Evolutionary conservation across 352 stramenopile genomes (phyloP).

Genomic region (Phytophthora vignae): DNA sequence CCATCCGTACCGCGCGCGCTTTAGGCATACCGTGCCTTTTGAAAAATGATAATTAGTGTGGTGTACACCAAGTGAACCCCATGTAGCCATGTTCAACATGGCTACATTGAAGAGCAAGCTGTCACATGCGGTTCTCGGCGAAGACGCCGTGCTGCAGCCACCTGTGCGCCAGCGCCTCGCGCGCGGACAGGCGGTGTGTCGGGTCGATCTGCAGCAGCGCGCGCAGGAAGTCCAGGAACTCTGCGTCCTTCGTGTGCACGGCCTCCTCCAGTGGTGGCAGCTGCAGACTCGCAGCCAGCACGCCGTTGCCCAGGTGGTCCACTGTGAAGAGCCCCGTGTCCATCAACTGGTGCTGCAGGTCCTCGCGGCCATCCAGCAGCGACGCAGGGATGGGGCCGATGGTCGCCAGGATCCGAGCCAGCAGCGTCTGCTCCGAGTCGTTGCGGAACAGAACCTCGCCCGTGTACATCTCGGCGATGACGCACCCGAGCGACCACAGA

Average conservation of each 20-base stretch:
- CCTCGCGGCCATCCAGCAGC: constrained; percentile 58
- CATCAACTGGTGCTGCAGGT: constrained; percentile 63
- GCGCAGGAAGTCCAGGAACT: constrained; percentile 78
- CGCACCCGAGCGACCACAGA: constrained; percentile 90
- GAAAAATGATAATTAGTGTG: constrained; percentile 32
- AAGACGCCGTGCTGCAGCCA: constrained; percentile 77
- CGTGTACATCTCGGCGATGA: constrained; percentile 89
- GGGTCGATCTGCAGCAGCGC: constrained; percentile 79
- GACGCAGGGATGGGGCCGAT: constrained; percentile 78
- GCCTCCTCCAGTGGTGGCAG: constrained; percentile 62
- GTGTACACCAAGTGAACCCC: constrained; percentile 4
- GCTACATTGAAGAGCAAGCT: too few relatives aligned
- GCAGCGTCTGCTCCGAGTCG: constrained; percentile 91
- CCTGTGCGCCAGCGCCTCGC: constrained; percentile 63
- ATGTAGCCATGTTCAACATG: constrained; percentile 15
- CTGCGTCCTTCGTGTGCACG: constrained; percentile 59
- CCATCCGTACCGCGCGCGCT: constrained; percentile 30
- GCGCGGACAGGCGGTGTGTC: constrained; percentile 52
- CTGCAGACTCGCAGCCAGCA: constrained; percentile 44
- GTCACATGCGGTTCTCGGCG: constrained; percentile 58
- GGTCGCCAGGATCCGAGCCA: constrained; percentile 91
- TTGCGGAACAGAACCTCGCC: constrained; percentile 91
- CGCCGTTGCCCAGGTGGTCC: constrained; percentile 57
- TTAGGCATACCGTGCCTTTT: constrained; percentile 7
- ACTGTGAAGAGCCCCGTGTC: constrained; percentile 66